These are phyloP conservation scores for Blyttiomyces sp. DNA, from an alignment of 371 early-diverging fungal species.

Conservation along the genomic window DNA sequence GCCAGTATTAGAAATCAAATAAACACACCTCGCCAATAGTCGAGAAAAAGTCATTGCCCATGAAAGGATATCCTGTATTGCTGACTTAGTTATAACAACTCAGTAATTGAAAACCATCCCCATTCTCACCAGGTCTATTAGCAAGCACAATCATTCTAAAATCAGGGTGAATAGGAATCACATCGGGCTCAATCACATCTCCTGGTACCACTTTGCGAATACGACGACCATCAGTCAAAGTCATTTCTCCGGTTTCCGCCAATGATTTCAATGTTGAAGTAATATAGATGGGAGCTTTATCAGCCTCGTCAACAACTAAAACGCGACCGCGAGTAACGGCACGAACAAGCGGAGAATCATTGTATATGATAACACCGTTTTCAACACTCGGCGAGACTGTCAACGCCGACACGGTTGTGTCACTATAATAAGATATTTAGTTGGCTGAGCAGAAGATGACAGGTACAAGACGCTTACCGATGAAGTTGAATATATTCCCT, in stretches of 20 bases:
- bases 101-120: too few species aligned
- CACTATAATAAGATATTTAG: too few species aligned
- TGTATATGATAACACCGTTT: slow-evolving; percentile 67
- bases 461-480: slow-evolving; percentile 41
- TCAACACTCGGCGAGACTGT: slow-evolving; percentile 71
- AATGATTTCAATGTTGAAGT: slow-evolving; percentile 76
- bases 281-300: slow-evolving; percentile 81
- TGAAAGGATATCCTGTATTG: slow-evolving; percentile 49
- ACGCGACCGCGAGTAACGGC: slow-evolving; percentile 58
- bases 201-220: slow-evolving; percentile 40
- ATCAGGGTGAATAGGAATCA: slow-evolving; percentile 60
- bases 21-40: slow-evolving; percentile 70
- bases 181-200: slow-evolving; percentile 7
- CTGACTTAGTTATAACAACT: not conserved
- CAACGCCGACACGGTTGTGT: slow-evolving; percentile 78
- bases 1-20: slow-evolving; percentile 1
- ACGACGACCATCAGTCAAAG: slow-evolving; percentile 73
- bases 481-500: slow-evolving; percentile 84
- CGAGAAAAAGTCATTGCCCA: slow-evolving; percentile 82
- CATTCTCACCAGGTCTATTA: slow-evolving; percentile 65
- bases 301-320: slow-evolving; percentile 82
- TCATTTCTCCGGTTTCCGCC: slow-evolving; percentile 80
- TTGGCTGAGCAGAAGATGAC: not conserved
- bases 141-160: slow-evolving; percentile 88
- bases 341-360: slow-evolving; percentile 75